phyloP scores from a whole-genome alignment of 2,329 filamentous ascomycete species.

The Fonsecaea pedrosoi region DNA sequence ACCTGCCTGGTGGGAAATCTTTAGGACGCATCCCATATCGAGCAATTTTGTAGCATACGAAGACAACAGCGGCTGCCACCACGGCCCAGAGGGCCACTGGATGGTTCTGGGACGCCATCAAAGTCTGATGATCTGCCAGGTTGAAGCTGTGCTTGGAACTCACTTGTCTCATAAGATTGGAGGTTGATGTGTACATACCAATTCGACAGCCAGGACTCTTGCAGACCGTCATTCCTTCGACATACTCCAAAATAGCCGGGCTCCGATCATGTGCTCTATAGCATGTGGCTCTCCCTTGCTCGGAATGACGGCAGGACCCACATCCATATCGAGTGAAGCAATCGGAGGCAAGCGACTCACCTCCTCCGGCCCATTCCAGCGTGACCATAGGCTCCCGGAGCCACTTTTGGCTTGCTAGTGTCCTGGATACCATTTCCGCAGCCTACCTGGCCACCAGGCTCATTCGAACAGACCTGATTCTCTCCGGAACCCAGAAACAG shows the following conservation, averaged over 20 bases:
- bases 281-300: not conserved
- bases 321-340: not conserved
- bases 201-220: not conserved
- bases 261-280: slow-evolving; percentile 1
- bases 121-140: slow-evolving; percentile 1
- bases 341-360: not conserved
- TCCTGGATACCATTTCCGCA: not conserved
- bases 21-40: slow-evolving; percentile 8
- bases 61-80: not conserved
- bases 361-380: not conserved
- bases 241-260: not conserved
- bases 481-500: slow-evolving; percentile 9
- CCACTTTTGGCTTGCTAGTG: not conserved
- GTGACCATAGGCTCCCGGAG: not conserved
- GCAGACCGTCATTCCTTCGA: not conserved
- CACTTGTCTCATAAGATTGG: not conserved
- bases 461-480: not conserved
- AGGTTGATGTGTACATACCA: not conserved
- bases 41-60: slow-evolving; percentile 3
- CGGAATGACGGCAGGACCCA: not conserved
- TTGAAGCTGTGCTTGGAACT: not conserved
- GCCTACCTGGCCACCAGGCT: slow-evolving; percentile 1
- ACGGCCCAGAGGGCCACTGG: not conserved
- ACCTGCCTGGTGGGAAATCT: slow-evolving; percentile 10
- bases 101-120: slow-evolving; percentile 3